Conservation (phyloP, 176 grass and related monocot species). For the Lolium multiflorum region DNA sequence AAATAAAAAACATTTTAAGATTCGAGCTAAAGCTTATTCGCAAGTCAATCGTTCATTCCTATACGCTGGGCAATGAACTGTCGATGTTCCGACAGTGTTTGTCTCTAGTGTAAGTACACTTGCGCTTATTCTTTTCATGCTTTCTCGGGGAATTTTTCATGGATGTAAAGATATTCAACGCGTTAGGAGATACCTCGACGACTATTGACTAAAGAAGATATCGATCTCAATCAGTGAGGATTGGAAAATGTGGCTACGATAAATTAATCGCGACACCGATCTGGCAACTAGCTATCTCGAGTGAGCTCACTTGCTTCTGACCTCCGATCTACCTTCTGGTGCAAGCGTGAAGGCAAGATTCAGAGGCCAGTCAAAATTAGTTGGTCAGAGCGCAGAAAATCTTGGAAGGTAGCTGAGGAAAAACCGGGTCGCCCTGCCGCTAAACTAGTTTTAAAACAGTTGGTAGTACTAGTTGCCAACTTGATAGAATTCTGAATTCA, state of each 20-base stretch:
- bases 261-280: slow-evolving; percentile 27
- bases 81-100: neutral
- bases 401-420: slow-evolving; percentile 41
- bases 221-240: slow-evolving; percentile 20
- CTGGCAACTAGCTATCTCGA: slow-evolving; percentile 3
- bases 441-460: neutral
- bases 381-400: slow-evolving; percentile 48
- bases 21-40: neutral
- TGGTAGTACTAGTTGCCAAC: neutral
- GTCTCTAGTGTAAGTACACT: neutral
- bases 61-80: neutral
- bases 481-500: neutral
- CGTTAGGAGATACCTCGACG: slow-evolving; percentile 27
- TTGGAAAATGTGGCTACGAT: neutral
- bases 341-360: slow-evolving; percentile 12
- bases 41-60: neutral
- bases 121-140: neutral
- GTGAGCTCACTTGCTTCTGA: slow-evolving; percentile 42
- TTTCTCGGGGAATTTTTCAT: neutral
- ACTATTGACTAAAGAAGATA: neutral
- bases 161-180: neutral
- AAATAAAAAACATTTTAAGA: neutral
- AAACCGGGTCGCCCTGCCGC: slow-evolving; percentile 14
- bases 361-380: slow-evolving; percentile 31
- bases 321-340: neutral